Evolutionary conservation across 352 stramenopile genomes (phyloP).

Genomic region (Phytophthora multivora): DNA sequence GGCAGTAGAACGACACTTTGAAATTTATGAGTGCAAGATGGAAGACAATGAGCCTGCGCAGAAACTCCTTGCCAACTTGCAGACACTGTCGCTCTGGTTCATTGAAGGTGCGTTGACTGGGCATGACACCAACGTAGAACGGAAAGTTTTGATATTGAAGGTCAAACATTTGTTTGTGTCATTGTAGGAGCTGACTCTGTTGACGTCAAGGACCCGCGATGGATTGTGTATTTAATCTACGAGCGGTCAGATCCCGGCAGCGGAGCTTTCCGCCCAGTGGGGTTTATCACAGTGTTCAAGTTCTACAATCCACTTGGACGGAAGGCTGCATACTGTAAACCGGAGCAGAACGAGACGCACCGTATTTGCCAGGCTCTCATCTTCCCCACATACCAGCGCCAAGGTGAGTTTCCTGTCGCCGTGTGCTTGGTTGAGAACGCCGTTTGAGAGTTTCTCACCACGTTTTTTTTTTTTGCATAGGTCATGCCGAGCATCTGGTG

Average conservation of each 20-base stretch:
- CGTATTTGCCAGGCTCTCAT: slow-evolving; percentile 87
- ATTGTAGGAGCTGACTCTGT: slow-evolving; percentile 65
- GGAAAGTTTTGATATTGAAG: background rate
- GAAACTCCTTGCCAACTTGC: slow-evolving; percentile 64
- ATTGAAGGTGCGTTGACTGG: slow-evolving; percentile 65
- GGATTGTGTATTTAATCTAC: slow-evolving; percentile 83
- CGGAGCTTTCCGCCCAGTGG: slow-evolving; percentile 47
- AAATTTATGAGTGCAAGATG: slow-evolving; percentile 71
- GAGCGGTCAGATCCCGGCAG: slow-evolving; percentile 33
- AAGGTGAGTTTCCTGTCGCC: slow-evolving; percentile 42
- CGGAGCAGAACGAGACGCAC: slow-evolving; percentile 65
- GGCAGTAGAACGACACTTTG: slow-evolving; percentile 41
- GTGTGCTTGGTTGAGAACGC: background rate
- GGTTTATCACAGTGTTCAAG: slow-evolving; percentile 84
- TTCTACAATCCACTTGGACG: slow-evolving; percentile 79
- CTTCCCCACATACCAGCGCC: slow-evolving; percentile 77
- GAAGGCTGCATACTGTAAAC: slow-evolving; percentile 42
- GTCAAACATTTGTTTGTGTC: background rate
- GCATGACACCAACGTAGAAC: background rate
- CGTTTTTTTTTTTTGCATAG: slow-evolving; percentile 24
- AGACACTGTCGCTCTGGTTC: slow-evolving; percentile 82
- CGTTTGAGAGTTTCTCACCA: background rate
- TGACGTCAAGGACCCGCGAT: slow-evolving; percentile 75
- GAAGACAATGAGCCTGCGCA: slow-evolving; percentile 61
- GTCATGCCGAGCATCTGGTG: slow-evolving; percentile 77